Base-by-base conservation (phyloP, 176 grass and related monocot species). In the Puya raimondii region DNA sequence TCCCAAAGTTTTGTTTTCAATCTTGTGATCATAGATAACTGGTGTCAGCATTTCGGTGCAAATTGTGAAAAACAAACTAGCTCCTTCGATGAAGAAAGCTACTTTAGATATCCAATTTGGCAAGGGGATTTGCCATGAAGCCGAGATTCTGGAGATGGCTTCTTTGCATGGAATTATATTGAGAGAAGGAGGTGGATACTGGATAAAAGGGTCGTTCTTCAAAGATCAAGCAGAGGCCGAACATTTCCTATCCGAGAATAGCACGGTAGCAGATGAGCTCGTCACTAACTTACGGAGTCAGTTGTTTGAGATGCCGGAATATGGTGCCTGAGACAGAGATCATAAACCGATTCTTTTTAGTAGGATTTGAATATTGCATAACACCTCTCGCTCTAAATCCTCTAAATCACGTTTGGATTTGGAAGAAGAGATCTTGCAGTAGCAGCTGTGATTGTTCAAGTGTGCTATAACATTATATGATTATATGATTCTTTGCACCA, bases 41-140 rank as follows among this genome's bases (percentile, higher is more conserved):
- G 94, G 94, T 12, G 80, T 99, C 8, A 66, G 74, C 53, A 84
- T 99, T 88, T 71, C 77, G 23, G 86, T 99, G 58, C 84, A 90
- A 69, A 71, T 93, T 72, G 77, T 86, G 64, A 90, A 99, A 72
- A 99, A 99, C 66, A 99, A 92, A 80, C 69, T 99, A 66, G 82
- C 84, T 74, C 89, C 94, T 59, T 86, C 50, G 21, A 78, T 90
- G 69, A 93, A 83, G 84, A 86, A 92, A 85, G 84, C 94, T 63
- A 69, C 69, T 50, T 74, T 99, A 8, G 78, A 88, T 56, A 85
- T 99, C 23, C 64, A 64, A 85, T 97, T 97, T 80, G 94, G 94
- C 4, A 88, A 66, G 47, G 89, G 94, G 48, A 85, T 99, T 57
- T 78, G 80, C 47, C 71, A 74, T 18, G 94, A 91, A 79, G 79